Evolutionary conservation across 202 grass and related monocot genomes (phyloP).

Genomic region (Zoysia matrella): DNA sequence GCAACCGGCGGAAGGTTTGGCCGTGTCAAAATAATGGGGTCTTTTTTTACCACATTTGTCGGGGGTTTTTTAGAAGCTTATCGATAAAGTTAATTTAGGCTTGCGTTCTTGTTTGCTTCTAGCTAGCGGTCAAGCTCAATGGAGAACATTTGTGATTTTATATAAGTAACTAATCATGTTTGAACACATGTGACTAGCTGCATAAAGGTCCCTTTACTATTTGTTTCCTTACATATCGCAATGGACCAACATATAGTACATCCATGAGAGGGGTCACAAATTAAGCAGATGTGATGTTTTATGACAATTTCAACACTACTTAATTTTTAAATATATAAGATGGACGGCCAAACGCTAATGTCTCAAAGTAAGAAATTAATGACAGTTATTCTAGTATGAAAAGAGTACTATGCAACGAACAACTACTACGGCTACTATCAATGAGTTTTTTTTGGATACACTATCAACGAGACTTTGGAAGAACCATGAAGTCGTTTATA

Average conservation of each 20-base stretch:
- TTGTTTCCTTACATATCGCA: not conserved
- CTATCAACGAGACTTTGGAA: too few species aligned
- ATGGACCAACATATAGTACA: not conserved
- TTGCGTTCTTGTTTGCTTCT: constrained; percentile 10
- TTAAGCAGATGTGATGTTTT: too few species aligned
- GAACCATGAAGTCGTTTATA: too few species aligned
- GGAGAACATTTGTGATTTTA: not conserved
- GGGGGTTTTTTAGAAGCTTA: not conserved
- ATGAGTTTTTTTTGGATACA: too few species aligned
- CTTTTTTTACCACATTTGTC: constrained; percentile 34
- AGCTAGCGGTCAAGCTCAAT: not conserved
- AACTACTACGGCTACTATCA: too few species aligned
- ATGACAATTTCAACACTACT: too few species aligned
- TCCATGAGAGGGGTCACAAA: not conserved
- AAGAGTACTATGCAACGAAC: too few species aligned
- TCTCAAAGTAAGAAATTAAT: too few species aligned
- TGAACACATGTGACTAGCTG: not conserved
- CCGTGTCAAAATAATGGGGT: not conserved
- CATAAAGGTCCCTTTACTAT: too few species aligned
- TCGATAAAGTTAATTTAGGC: not conserved
- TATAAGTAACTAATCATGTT: not conserved
- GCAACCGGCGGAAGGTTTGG: not conserved
- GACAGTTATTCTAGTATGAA: too few species aligned
- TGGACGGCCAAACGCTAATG: too few species aligned
- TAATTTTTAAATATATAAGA: too few species aligned